A percentile compares a stretch with the other conserved stretches of the same genome.
Conservation (phyloP, 305 asterid genomes). For the Fraxinus paxiana region DNA sequence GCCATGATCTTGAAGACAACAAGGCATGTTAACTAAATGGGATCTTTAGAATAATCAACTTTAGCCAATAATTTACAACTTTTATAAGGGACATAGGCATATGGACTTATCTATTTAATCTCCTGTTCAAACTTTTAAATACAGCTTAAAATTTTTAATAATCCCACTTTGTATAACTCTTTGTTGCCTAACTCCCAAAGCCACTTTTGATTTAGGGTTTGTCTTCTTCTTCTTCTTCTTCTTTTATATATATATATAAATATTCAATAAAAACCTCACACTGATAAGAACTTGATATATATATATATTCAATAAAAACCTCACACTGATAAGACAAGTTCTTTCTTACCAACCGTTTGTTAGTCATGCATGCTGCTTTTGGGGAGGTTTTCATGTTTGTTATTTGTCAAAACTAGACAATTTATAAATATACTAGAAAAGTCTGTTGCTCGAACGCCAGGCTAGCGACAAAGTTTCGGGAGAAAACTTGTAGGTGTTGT, state of each 20-base stretch:
- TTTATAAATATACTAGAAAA: not conserved
- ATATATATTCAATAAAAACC: not conserved
- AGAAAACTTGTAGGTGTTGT: too few relatives aligned
- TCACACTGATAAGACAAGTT: not conserved
- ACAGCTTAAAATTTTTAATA: constrained; percentile 15
- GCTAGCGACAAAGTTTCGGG: too few relatives aligned
- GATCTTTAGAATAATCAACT: constrained; percentile 5
- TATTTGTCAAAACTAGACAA: not conserved
- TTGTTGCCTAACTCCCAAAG: constrained; percentile 4
- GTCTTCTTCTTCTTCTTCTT: not conserved
- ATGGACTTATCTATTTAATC: constrained; percentile 21
- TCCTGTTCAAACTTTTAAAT: constrained; percentile 27
- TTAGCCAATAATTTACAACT: constrained; percentile 26
- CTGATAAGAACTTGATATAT: not conserved
- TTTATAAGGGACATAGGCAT: not conserved
- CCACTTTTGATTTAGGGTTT: constrained; percentile 5
- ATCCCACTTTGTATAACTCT: constrained; percentile 14
- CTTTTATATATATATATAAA: too few relatives aligned
- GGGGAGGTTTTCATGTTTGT: not conserved
- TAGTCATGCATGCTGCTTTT: not conserved
- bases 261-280: not conserved
- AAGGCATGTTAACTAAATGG: constrained; percentile 22
- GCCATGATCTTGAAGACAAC: constrained; percentile 47
- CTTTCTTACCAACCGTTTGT: constrained; percentile 1
- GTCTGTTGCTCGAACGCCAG: too few relatives aligned